Percentiles rank a stretch among this genome's conserved stretches.
These are phyloP conservation scores for Lachancea lanzarotensis DNA, from an alignment of 805 yeast species.

Conservation along the genomic window DNA sequence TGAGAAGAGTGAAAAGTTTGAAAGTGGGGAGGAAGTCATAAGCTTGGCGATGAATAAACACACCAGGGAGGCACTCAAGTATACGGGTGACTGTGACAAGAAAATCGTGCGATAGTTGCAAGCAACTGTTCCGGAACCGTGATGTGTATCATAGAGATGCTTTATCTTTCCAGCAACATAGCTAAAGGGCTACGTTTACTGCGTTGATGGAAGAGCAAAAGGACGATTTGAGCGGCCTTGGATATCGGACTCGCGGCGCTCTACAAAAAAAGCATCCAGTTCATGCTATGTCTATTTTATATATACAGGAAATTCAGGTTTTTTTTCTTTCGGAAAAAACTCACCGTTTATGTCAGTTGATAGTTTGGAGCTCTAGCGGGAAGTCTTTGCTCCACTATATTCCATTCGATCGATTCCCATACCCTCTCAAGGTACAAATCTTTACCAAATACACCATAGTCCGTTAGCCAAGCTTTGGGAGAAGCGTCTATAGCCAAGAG, in stretches of 20 bases:
- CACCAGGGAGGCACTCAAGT: too few species aligned
- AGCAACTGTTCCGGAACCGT: background rate
- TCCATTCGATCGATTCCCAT: conserved; percentile 73
- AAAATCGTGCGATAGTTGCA: too few species aligned
- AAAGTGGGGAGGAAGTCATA: conserved; percentile 51
- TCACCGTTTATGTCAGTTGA: conserved; percentile 1
- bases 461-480: conserved; percentile 61
- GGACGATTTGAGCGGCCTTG: background rate
- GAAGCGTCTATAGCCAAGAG: conserved; percentile 66
- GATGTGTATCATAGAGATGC: background rate
- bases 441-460: conserved; percentile 75
- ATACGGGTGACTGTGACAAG: too few species aligned
- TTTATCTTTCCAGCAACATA: background rate
- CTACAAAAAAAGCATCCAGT: background rate
- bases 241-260: background rate
- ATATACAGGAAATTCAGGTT: conserved; percentile 9
- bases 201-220: background rate
- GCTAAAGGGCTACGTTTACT: background rate
- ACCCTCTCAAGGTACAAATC: conserved; percentile 53
- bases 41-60: background rate
- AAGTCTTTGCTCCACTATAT: conserved; percentile 46
- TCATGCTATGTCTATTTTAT: conserved; percentile 8
- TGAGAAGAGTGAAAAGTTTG: conserved; percentile 84
- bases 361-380: conserved; percentile 18
- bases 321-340: background rate